Conservation (phyloP, 2,329 filamentous ascomycete genomes). For the Ophiostoma tasmaniense region DNA sequence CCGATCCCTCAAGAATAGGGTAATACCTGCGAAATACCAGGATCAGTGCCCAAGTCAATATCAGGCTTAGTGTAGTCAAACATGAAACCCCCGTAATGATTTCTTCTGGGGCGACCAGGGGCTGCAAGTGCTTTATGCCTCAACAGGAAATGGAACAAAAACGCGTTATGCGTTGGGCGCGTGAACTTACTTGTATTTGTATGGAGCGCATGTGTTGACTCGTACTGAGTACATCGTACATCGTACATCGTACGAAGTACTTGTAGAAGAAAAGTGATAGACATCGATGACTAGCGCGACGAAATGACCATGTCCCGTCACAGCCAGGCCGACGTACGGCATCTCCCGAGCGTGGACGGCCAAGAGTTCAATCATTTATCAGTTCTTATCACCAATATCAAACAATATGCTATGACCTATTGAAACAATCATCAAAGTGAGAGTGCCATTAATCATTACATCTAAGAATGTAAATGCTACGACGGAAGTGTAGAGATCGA, state of each 20-base stretch:
- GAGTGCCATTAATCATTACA: background rate
- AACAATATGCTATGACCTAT: background rate
- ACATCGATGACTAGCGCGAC: background rate
- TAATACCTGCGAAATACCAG: slow-evolving; percentile 15
- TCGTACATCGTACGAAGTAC: no score
- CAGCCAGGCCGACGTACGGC: background rate
- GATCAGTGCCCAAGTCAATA: slow-evolving; percentile 7
- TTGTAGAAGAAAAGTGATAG: background rate
- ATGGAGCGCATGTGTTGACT: background rate
- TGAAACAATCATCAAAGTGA: background rate
- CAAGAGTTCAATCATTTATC: background rate
- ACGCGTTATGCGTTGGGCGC: slow-evolving; percentile 1
- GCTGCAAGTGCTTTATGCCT: background rate
- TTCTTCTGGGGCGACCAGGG: background rate
- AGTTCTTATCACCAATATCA: background rate
- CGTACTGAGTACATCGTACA: no score
- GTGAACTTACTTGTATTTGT: background rate
- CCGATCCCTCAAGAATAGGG: slow-evolving; percentile 14
- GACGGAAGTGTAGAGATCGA: background rate
- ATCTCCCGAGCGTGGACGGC: background rate
- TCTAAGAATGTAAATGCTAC: background rate
- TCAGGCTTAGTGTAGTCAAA: slow-evolving; percentile 5
- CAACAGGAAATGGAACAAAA: slow-evolving; percentile 5
- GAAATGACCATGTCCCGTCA: background rate
- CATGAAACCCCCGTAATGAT: slow-evolving; percentile 15